Percentiles rank a stretch among this genome's conserved stretches.
Evolutionary conservation across 331 rosid species (phyloP).

Genomic region (Quercus tomentella): DNA sequence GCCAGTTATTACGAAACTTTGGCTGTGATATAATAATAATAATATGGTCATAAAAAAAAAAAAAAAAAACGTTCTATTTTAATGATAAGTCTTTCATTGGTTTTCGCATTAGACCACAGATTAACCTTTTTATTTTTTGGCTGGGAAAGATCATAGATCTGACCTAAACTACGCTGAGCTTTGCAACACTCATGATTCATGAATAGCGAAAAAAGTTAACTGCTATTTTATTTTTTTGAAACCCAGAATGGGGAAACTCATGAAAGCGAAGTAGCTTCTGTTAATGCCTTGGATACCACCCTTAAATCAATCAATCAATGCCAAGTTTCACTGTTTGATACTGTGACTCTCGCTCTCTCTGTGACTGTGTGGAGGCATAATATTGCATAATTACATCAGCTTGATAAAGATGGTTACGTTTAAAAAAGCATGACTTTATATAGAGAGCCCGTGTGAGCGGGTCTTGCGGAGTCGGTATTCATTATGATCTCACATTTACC

Average conservation of each 20-base stretch:
- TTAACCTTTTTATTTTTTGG: too few relatives aligned
- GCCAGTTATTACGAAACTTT: not conserved
- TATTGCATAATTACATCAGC: not conserved
- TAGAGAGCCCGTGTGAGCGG: not conserved
- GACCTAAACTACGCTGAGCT: too few relatives aligned
- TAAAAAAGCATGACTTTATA: not conserved
- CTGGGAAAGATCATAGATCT: too few relatives aligned
- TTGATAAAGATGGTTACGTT: not conserved
- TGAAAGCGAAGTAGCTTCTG: not conserved
- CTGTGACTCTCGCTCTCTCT: not conserved
- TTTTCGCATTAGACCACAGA: too few relatives aligned
- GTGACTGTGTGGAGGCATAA: too few relatives aligned
- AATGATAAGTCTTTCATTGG: too few relatives aligned
- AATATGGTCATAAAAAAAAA: not conserved
- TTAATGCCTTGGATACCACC: constrained; percentile 21
- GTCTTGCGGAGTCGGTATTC: constrained; percentile 15
- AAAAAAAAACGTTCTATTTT: too few relatives aligned
- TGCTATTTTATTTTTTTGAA: too few relatives aligned
- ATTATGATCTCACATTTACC: constrained; percentile 8
- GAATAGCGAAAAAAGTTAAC: too few relatives aligned
- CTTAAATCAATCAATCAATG: not conserved
- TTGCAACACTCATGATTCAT: too few relatives aligned
- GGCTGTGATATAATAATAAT: not conserved
- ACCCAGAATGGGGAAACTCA: not conserved
- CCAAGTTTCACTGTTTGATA: not conserved